A percentile compares a stretch with the other conserved stretches of the same genome.
phyloP scores from a whole-genome alignment of 352 stramenopile species.

The Ophiocytium majus region DNA sequence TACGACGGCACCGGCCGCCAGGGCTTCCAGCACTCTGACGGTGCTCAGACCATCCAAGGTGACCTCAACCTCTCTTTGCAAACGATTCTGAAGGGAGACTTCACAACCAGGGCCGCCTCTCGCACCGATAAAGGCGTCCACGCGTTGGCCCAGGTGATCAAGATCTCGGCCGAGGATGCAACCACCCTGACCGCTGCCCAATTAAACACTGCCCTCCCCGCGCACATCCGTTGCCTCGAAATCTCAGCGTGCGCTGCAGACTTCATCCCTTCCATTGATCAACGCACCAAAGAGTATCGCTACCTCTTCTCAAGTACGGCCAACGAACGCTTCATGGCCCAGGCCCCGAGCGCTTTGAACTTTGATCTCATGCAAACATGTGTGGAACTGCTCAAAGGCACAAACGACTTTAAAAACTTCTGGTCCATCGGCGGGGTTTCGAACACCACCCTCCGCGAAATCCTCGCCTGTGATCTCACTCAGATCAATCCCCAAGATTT shows the following conservation, averaged over 20 bases:
- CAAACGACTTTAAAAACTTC: slow-evolving; percentile 16
- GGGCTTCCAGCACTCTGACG: background rate
- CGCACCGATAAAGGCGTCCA: slow-evolving; percentile 5
- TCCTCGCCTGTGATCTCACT: background rate
- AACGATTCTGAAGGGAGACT: background rate
- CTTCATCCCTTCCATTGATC: slow-evolving; percentile 10
- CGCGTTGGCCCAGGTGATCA: background rate
- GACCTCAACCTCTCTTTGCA: background rate
- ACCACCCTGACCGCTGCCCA: background rate
- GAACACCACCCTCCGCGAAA: background rate
- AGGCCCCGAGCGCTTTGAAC: background rate
- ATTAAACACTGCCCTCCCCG: background rate
- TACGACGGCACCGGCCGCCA: background rate
- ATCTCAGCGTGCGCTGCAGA: background rate
- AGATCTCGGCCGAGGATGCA: slow-evolving; percentile 5
- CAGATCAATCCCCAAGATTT: background rate
- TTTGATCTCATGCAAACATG: background rate
- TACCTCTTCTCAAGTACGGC: background rate
- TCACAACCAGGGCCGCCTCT: slow-evolving; percentile 6
- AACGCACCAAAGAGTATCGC: slow-evolving; percentile 4
- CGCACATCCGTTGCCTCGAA: slow-evolving; percentile 11
- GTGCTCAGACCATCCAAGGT: slow-evolving; percentile 2
- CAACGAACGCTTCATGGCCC: background rate
- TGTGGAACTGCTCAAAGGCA: slow-evolving; percentile 8
- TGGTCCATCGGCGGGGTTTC: slow-evolving; percentile 2